Base-by-base conservation (phyloP, 495 filamentous ascomycete genomes). In the Hypoxylon lenormandii region DNA sequence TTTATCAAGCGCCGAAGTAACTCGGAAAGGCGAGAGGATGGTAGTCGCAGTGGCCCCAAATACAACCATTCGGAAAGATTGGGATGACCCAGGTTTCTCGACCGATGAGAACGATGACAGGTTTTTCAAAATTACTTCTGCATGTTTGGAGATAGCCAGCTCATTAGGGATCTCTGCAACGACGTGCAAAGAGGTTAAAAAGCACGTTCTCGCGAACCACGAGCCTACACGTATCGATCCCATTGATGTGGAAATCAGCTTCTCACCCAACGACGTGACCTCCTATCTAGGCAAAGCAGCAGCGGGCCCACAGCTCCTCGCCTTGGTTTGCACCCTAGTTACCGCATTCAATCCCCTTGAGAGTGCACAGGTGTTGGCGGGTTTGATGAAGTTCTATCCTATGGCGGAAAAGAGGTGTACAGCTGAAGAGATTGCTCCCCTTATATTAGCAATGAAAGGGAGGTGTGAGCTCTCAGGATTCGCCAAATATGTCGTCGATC, bases 401-500 rank as follows among this genome's bases (percentile, higher is more conserved):
- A n/a, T n/a, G n/a, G n/a, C n/a, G n/a, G n/a, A n/a, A n/a, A n/a
- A n/a, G n/a, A n/a, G n/a, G n/a, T n/a, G n/a, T n/a, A 51, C 49
- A 8, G 13, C 45, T 28, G 57, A 57, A 12, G 30, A 55, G 5
- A 37, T 68, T 38, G 26, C 0, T 8, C 58, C 64, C 5, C 43
- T 67, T 2, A 50, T 56, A n/a, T 40, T 3, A 1, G 37, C 45
- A 8, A 56, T 46, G 6, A 22, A 40, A 7, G 16, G 30, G 8
- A 54, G 52, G 22, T 57, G 53, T 15, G 45, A 57, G 19, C 45
- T 60, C 16, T 60, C 64, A 10, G 50, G 45, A 10, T 61, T 67
- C 16, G 11, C 56, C 0, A 26, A 23, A 7, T 36, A 26, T 26
- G 16, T 61, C n/a, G 43, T 53, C 13, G 16, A 56, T 36, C 60